These are phyloP conservation scores for Iberis pinnata DNA, from an alignment of 345 rosid species.

Conservation along the genomic window DNA sequence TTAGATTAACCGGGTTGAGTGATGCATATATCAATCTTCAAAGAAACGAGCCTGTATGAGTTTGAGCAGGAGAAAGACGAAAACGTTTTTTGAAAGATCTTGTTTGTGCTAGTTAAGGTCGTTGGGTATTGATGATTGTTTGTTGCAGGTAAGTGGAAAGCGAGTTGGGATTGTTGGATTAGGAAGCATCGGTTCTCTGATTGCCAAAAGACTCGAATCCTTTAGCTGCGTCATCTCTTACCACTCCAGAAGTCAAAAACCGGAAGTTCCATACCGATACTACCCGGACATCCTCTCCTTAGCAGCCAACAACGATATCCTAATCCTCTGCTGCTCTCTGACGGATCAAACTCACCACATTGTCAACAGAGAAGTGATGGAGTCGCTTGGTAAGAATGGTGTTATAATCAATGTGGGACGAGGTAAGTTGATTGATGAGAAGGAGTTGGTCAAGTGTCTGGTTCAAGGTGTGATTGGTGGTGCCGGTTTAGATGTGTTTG, in stretches of 20 bases:
- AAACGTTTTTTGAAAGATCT: too few species aligned
- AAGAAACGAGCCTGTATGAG: too few species aligned
- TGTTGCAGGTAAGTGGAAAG: too few species aligned
- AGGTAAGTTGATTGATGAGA: slow-evolving; percentile 22
- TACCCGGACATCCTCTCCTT: slow-evolving; percentile 17
- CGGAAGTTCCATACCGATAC: not conserved
- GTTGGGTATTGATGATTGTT: slow-evolving; percentile 13
- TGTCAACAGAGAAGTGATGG: slow-evolving; percentile 21
- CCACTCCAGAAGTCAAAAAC: slow-evolving; percentile 11
- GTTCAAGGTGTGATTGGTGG: slow-evolving; percentile 51
- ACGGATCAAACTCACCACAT: slow-evolving; percentile 21
- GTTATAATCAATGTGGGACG: slow-evolving; percentile 19
- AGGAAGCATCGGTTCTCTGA: slow-evolving; percentile 3
- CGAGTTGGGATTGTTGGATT: too few species aligned
- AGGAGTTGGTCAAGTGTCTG: slow-evolving; percentile 50
- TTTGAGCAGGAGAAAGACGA: too few species aligned
- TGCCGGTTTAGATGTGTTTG: too few species aligned
- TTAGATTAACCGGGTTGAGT: too few species aligned
- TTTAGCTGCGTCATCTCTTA: slow-evolving; percentile 22
- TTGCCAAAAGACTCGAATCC: slow-evolving; percentile 24
- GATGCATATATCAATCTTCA: too few species aligned
- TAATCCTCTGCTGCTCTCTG: slow-evolving; percentile 13
- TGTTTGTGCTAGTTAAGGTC: too few species aligned
- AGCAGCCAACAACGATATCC: slow-evolving; percentile 10
- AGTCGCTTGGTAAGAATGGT: slow-evolving; percentile 14